Evolutionary conservation across 2,329 filamentous ascomycete genomes (phyloP), one percentile per base, ranked within the genome.

Genomic region (Alternaria solani): DNA sequence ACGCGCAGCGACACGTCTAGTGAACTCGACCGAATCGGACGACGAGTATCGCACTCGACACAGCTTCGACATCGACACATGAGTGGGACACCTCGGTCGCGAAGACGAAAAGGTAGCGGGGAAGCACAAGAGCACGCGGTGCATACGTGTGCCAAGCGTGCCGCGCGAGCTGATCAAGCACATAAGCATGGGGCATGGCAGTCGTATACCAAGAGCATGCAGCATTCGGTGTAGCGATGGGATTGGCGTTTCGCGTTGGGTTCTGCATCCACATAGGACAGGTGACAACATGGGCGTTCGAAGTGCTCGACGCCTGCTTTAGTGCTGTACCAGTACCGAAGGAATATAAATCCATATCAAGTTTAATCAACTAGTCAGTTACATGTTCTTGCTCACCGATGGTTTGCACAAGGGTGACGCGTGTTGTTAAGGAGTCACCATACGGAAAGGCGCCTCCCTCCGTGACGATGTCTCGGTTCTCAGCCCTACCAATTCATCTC

Each of bases 251-350:
- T 42, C 20, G 46, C 18, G 25, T 41, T 36, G 36, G 18, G 23
- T 41, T 55, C 46, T 38, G 38, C 34, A 46, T 18, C 18, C 7
- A 53, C 20, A 41, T 30, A 38, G 38, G 38, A 41, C 12, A 36
- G 48, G 36, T 34, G 53, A 46, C 36, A 38, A 38, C 38, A 47
- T 32, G 48, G 64, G 61, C 56, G 55, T 61, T 67, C 66, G 66
- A 68, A 68, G 66, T 62, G 66, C 66, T 68, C 66, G 66, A 65
- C 54, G 36, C 54, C 38, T 1, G 20, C 23, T 26, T 46, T 47
- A 54, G 38, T 44, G 46, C 39, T 51, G 46, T 36, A 38, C 34
- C 32, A 38, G 32, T 49, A 49, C 46, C 32, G 16, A 18, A 26
- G 16, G 1, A 14, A 2, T 34, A 12, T 38, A 38, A 38, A 36